Conservation (phyloP, 1,284 basidiomycete genomes). For the Rugosomyces carneus region DNA sequence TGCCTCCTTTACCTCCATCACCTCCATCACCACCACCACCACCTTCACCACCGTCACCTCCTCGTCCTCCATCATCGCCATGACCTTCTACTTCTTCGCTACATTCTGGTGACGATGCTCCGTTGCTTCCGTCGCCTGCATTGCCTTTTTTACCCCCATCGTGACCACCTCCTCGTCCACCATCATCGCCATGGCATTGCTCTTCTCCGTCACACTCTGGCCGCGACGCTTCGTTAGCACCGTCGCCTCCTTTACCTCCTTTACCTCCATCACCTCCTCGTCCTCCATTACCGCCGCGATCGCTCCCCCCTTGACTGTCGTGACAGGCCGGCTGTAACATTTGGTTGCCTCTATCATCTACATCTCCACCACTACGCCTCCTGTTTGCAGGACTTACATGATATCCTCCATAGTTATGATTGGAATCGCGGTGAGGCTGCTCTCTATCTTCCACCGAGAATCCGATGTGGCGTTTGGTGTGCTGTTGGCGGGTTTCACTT, state of each 20-base stretch:
- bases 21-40: background rate
- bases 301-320: slow-evolving; percentile 2
- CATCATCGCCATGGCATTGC: background rate
- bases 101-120: too few relatives aligned
- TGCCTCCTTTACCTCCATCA: background rate
- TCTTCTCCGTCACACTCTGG: slow-evolving; percentile 1
- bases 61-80: slow-evolving; percentile 3
- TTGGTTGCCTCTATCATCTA: background rate
- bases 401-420: background rate
- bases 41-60: background rate
- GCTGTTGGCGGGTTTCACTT: background rate
- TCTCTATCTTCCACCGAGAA: background rate
- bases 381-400: background rate
- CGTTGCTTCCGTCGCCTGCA: background rate
- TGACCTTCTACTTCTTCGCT: too few relatives aligned
- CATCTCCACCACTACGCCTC: background rate
- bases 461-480: background rate
- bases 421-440: background rate
- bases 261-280: background rate
- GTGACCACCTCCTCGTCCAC: background rate
- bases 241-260: background rate
- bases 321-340: slow-evolving; percentile 4
- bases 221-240: background rate
- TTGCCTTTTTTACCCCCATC: background rate
- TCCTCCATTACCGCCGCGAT: background rate